Conservation (phyloP, 2,329 filamentous ascomycete species). For the Sporothrix mexicana region DNA sequence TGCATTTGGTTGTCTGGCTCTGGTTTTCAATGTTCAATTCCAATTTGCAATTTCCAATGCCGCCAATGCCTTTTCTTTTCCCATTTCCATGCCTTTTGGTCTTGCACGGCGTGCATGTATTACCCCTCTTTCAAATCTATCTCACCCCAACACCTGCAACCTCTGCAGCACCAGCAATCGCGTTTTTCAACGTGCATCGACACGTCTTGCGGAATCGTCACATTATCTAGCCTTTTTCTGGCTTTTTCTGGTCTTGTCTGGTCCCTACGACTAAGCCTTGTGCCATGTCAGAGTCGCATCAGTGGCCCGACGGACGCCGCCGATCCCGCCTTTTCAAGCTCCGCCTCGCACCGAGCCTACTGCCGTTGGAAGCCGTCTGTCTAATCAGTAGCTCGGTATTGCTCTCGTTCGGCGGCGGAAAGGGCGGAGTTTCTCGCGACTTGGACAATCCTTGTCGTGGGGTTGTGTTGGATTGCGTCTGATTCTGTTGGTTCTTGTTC, state of each 20-base stretch:
- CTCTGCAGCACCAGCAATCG: constrained; percentile 2
- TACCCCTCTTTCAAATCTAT: constrained; percentile 21
- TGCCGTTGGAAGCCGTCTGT: constrained; percentile 21
- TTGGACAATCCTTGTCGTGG: neutral
- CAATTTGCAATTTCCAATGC: too few relatives aligned
- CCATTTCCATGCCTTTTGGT: neutral
- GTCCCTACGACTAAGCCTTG: constrained; percentile 16
- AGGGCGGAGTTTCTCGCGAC: constrained; percentile 16
- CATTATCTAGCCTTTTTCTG: too few relatives aligned
- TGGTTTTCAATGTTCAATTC: too few relatives aligned
- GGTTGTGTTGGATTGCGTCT: neutral
- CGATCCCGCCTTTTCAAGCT: constrained; percentile 30
- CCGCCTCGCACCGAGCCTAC: constrained; percentile 23
- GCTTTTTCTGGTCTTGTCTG: neutral
- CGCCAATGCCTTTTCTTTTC: neutral
- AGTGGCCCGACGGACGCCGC: constrained; percentile 26
- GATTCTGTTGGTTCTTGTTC: neutral
- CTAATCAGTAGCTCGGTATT: constrained; percentile 24
- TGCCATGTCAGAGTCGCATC: constrained; percentile 33
- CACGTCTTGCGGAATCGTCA: constrained; percentile 23
- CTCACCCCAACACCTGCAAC: neutral
- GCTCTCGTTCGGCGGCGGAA: constrained; percentile 15
- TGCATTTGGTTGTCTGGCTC: neutral
- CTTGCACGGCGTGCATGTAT: neutral
- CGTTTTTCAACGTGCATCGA: constrained; percentile 26